phyloP scores from a whole-genome alignment of 2,329 filamentous ascomycete genomes.

The Pestalotiopsis sp. region DNA sequence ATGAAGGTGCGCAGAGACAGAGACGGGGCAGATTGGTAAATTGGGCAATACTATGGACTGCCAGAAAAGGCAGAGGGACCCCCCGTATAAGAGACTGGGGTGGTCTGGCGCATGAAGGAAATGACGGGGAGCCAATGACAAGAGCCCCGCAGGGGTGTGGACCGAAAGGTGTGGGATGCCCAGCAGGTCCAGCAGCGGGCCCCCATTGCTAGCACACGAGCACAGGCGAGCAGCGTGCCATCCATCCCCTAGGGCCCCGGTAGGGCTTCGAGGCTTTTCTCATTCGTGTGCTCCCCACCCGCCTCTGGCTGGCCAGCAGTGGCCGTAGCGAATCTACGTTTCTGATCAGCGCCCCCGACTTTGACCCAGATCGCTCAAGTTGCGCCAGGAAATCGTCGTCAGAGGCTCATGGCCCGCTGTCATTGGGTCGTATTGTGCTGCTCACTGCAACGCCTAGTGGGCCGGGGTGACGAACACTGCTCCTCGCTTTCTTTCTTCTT shows the following conservation, averaged over 20 bases:
- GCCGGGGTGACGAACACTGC: not conserved
- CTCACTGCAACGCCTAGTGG: not conserved
- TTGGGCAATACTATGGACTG: slow-evolving; percentile 1
- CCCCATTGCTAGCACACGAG: not conserved
- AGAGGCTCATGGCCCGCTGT: not conserved
- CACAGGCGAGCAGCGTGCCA: not conserved
- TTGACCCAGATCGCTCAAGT: not conserved
- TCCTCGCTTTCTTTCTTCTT: not conserved
- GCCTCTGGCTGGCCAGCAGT: not conserved
- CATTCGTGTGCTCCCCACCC: not conserved
- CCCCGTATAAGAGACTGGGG: slow-evolving; percentile 7
- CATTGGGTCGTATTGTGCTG: not conserved
- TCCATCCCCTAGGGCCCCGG: not conserved
- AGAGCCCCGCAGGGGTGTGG: not conserved
- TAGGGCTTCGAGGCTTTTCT: not conserved
- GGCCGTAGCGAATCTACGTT: slow-evolving; percentile 3
- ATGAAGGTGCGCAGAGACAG: slow-evolving; percentile 5
- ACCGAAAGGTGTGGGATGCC: not conserved
- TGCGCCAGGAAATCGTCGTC: slow-evolving; percentile 1
- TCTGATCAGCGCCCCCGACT: not conserved
- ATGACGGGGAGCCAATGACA: slow-evolving; percentile 11
- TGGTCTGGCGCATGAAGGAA: slow-evolving; percentile 3
- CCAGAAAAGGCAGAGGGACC: slow-evolving; percentile 5
- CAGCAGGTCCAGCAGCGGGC: not conserved
- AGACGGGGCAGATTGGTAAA: not conserved